Base-by-base conservation (phyloP, 2,329 filamentous ascomycete species). In the Ophiostoma sp. region DNA sequence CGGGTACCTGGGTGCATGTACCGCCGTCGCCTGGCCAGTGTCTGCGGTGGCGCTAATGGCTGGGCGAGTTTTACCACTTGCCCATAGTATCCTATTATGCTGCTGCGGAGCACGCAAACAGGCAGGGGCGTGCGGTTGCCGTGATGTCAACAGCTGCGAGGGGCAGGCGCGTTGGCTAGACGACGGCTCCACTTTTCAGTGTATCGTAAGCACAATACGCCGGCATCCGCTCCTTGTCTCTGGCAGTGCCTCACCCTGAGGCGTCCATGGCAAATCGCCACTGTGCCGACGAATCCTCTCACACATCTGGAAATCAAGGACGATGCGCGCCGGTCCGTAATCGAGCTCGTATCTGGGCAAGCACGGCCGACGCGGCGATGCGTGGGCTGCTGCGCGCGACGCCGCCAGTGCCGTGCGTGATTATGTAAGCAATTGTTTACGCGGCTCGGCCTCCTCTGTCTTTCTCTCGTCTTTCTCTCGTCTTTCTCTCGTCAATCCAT, bases 141-240 rank as follows among this genome's bases (percentile, higher is more conserved):
- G 68, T 55, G 71, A 72, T 72, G 69, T 72, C 70, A 72, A 72
- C 68, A 72, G 27, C 58, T 27, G n/a, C 14, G 67, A 63, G 66
- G 64, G 69, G 66, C 45, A 64, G 67, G 65, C 14, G 40, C 18
- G 71, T 72, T 72, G 71, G 66, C 71, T 49, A 49, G 70, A 69
- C 49, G 66, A 72, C 68, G 9, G 40, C 27, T 18, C 65, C 65
- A 60, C 65, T 60, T 58, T 58, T 42, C 58, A 36, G 27, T 65
- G 41, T n/a, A n/a, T n/a, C n/a, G n/a, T 36, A 55, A 64, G 14
- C 52, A 16, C 4, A 52, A 14, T 52, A 52, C 47, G 36, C 52
- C 38, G 18, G 38, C 52, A 60, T 60, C 55, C 36, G 55, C 55
- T 55, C 49, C 49, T 27, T 18, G 18, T 27, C 49, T 60, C 27